A percentile compares a stretch with the other conserved stretches of the same genome.
phyloP scores from a whole-genome alignment of 2,329 filamentous ascomycete species.

The Penicillium sp. region DNA sequence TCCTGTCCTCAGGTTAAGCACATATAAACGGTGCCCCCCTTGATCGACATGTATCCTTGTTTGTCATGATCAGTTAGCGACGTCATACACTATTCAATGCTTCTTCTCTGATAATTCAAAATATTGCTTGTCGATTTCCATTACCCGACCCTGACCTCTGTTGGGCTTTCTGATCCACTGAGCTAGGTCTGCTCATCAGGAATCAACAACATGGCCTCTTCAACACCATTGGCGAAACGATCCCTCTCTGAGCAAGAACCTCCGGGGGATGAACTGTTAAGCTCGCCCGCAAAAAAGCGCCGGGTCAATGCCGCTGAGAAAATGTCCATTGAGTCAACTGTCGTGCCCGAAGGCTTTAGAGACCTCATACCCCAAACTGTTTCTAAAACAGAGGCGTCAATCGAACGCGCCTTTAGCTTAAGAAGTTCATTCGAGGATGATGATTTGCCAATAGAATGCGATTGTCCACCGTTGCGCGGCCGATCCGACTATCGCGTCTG shows the following conservation, averaged over 20 bases:
- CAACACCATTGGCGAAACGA: not conserved
- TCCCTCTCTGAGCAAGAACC: not conserved
- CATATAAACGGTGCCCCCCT: not conserved
- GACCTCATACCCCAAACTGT: not conserved
- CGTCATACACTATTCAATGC: not conserved
- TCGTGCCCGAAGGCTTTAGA: not conserved
- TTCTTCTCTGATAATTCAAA: not conserved
- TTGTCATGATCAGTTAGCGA: not conserved
- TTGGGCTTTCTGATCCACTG: not conserved
- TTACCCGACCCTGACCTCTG: not conserved
- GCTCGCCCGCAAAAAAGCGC: slow-evolving; percentile 6
- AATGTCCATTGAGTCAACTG: not conserved
- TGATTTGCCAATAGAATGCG: not conserved
- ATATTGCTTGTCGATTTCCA: not conserved
- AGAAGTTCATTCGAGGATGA: not conserved
- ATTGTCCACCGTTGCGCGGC: slow-evolving; percentile 4
- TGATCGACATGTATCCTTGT: not conserved
- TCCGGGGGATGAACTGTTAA: not conserved
- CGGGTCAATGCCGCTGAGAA: not conserved
- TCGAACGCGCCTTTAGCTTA: not conserved
- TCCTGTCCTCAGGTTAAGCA: not conserved
- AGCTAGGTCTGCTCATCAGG: not conserved
- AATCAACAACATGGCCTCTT: not conserved
- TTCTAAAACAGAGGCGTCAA: not conserved
- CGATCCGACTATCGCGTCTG: slow-evolving; percentile 4